A percentile compares a stretch with the other conserved stretches of the same genome.
These are phyloP conservation scores for Medicago lupulina DNA, from an alignment of 306 rosid species.

Conservation along the genomic window DNA sequence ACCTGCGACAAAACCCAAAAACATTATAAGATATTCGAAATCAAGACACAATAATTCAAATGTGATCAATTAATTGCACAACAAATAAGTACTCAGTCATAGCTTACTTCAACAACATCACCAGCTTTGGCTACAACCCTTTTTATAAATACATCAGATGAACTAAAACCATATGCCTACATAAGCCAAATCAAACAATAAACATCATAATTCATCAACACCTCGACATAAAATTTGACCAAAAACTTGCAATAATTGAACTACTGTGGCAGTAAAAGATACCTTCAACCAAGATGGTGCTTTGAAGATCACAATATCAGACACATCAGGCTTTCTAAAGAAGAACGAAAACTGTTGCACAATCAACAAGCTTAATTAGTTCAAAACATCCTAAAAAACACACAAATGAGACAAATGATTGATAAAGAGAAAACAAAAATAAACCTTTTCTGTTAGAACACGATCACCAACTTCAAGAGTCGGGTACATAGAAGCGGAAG, in stretches of 20 bases:
- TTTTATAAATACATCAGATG: constrained; percentile 80
- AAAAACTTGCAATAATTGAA: not conserved
- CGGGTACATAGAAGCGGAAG: constrained; percentile 91
- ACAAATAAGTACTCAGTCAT: not conserved
- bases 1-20: constrained; percentile 55
- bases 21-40: constrained; percentile 28
- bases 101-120: constrained; percentile 77
- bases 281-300: constrained; percentile 86
- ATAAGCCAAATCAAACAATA: constrained; percentile 25
- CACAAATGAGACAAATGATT: not conserved
- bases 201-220: constrained; percentile 32
- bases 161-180: constrained; percentile 70
- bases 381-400: not conserved
- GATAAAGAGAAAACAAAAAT: not conserved
- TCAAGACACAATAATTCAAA: not conserved
- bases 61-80: constrained; percentile 1
- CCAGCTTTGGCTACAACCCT: constrained; percentile 96
- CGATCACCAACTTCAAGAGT: constrained; percentile 95
- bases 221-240: not conserved
- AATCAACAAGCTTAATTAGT: constrained; percentile 35
- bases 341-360: constrained; percentile 75
- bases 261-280: not conserved
- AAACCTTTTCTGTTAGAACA: constrained; percentile 88
- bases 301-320: constrained; percentile 90
- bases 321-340: constrained; percentile 87